Conservation (phyloP, 2,329 filamentous ascomycete genomes). For the Arthrobotrys entomopaga region DNA sequence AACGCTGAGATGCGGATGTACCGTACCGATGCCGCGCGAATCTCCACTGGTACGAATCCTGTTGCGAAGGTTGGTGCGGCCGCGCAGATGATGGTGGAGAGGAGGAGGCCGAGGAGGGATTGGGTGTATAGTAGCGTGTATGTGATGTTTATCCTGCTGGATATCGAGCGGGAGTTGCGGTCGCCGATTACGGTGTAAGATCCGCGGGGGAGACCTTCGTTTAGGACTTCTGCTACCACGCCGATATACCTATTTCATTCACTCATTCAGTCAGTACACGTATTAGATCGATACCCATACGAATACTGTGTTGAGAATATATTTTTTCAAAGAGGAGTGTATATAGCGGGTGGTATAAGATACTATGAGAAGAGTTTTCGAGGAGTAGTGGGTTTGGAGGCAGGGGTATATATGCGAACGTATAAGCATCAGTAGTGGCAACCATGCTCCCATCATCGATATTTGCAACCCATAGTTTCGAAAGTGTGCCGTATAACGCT, state of each 20-base stretch:
- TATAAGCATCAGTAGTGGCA: constrained; percentile 69
- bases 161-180: constrained; percentile 66
- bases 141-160: constrained; percentile 69
- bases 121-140: constrained; percentile 74
- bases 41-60: constrained; percentile 72
- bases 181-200: constrained; percentile 77
- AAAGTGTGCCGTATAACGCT: constrained; percentile 74
- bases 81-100: constrained; percentile 70
- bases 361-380: neutral
- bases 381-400: neutral
- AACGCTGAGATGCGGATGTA: constrained; percentile 75
- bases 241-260: constrained; percentile 70
- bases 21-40: constrained; percentile 68
- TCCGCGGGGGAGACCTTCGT: constrained; percentile 76
- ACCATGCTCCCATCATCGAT: constrained; percentile 72
- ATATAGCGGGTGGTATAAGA: too few species aligned
- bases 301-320: too few species aligned
- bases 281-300: too few species aligned
- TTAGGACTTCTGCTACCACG: constrained; percentile 74
- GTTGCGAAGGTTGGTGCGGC: constrained; percentile 69
- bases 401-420: constrained; percentile 20
- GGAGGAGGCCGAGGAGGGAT: constrained; percentile 67
- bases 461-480: constrained; percentile 76
- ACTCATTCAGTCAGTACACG: neutral
- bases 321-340: too few species aligned